Conservation (phyloP, 805 yeast species). For the Yamadazyma philogaea region DNA sequence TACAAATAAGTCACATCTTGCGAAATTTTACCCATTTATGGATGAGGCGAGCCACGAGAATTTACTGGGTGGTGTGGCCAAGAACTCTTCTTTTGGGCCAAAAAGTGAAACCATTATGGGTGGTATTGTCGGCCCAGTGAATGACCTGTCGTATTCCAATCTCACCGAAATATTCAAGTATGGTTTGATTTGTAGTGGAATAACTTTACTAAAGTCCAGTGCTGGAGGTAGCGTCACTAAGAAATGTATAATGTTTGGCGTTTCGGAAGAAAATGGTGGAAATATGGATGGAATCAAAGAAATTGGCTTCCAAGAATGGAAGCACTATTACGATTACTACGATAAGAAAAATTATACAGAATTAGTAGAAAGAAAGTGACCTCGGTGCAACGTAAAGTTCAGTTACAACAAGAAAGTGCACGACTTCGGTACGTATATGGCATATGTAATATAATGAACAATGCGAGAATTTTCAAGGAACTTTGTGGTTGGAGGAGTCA, state of each 20-base stretch:
- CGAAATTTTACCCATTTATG: slow-evolving; percentile 51
- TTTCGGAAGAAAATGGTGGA: slow-evolving; percentile 30
- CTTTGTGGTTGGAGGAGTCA: too few species aligned
- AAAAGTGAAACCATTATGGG: slow-evolving; percentile 30
- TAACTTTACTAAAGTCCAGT: slow-evolving; percentile 42
- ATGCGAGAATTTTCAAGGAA: too few species aligned
- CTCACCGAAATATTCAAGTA: slow-evolving; percentile 52
- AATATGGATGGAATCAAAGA: slow-evolving; percentile 34
- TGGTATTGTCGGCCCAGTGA: slow-evolving; percentile 51
- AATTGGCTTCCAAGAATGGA: slow-evolving; percentile 43
- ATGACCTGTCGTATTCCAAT: slow-evolving; percentile 51
- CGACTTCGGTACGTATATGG: neutral
- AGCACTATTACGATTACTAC: slow-evolving; percentile 33
- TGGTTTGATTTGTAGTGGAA: slow-evolving; percentile 57
- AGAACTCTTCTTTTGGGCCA: neutral
- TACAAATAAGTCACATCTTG: slow-evolving; percentile 42
- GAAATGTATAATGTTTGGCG: slow-evolving; percentile 37
- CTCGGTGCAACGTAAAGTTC: neutral
- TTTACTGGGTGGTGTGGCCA: too few species aligned
- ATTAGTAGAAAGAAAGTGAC: neutral
- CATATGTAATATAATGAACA: neutral
- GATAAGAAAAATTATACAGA: slow-evolving; percentile 19
- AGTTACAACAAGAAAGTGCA: neutral
- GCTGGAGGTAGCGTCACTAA: slow-evolving; percentile 25
- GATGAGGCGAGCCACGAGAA: slow-evolving; percentile 34